Conservation (phyloP, 192 early-diverging fungal genomes). For the Linnemannia hyalina region DNA sequence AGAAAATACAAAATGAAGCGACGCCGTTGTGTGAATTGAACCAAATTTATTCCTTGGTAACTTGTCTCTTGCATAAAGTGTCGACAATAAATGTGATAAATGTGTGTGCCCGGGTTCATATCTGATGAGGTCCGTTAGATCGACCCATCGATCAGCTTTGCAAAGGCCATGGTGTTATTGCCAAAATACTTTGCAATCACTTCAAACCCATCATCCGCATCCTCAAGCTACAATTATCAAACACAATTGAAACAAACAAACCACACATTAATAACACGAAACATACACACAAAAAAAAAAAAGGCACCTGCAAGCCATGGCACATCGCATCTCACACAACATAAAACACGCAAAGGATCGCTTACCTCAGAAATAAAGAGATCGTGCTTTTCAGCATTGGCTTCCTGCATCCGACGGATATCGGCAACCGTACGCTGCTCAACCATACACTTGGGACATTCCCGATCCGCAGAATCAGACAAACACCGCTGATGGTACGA, state of each 20-base stretch:
- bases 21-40: not conserved
- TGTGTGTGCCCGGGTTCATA: not conserved
- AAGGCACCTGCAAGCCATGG: not conserved
- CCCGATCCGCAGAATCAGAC: constrained; percentile 64
- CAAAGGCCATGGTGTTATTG: constrained; percentile 84
- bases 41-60: not conserved
- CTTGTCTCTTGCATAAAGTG: not conserved
- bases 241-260: constrained; percentile 6
- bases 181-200: constrained; percentile 93
- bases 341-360: not conserved
- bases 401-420: constrained; percentile 82
- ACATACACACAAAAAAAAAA: not conserved
- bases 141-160: constrained; percentile 66
- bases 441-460: constrained; percentile 86
- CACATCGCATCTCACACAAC: not conserved
- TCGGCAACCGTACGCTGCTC: constrained; percentile 89
- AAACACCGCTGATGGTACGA: constrained; percentile 91
- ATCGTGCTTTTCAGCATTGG: constrained; percentile 81
- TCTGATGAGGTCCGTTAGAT: not conserved
- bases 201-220: constrained; percentile 87
- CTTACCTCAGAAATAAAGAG: constrained; percentile 82
- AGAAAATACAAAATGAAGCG: not conserved
- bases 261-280: not conserved
- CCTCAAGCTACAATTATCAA: constrained; percentile 68
- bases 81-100: not conserved